Evolutionary conservation across 176 grass and related monocot genomes (phyloP).

Genomic region (Secale cereale): DNA sequence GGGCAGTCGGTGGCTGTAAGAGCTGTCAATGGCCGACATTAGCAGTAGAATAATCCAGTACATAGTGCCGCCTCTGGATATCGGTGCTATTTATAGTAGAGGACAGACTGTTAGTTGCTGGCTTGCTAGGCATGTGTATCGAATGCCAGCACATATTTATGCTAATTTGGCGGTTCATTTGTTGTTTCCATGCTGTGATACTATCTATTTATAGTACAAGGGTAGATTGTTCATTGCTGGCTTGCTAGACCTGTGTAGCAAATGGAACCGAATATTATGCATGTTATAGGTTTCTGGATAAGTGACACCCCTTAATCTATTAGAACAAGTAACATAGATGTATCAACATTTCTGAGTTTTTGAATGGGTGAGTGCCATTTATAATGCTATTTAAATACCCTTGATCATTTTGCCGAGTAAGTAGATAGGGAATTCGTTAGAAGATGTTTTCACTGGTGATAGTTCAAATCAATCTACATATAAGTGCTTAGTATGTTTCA

Average conservation of each 20-base stretch:
- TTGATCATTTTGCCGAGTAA: not conserved
- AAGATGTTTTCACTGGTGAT: not conserved
- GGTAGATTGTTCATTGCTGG: not conserved
- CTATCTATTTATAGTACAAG: slow-evolving; percentile 33
- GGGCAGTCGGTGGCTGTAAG: not conserved
- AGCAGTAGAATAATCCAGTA: not conserved
- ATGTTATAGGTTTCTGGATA: not conserved
- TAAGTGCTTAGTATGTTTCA: not conserved
- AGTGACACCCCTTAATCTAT: not conserved
- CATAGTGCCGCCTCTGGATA: not conserved
- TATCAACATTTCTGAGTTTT: not conserved
- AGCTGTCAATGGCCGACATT: not conserved
- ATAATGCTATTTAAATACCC: not conserved
- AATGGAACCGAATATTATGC: not conserved
- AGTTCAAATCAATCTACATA: not conserved
- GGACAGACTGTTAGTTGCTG: not conserved
- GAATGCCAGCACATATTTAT: not conserved
- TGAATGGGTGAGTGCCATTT: not conserved
- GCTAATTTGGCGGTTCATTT: not conserved
- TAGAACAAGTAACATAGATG: not conserved
- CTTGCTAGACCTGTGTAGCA: not conserved
- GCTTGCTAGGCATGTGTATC: not conserved
- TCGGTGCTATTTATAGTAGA: slow-evolving; percentile 28
- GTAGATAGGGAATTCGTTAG: not conserved
- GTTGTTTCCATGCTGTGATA: not conserved